Conservation (phyloP, 305 asterid species). For the Fraxinus angustifolia region DNA sequence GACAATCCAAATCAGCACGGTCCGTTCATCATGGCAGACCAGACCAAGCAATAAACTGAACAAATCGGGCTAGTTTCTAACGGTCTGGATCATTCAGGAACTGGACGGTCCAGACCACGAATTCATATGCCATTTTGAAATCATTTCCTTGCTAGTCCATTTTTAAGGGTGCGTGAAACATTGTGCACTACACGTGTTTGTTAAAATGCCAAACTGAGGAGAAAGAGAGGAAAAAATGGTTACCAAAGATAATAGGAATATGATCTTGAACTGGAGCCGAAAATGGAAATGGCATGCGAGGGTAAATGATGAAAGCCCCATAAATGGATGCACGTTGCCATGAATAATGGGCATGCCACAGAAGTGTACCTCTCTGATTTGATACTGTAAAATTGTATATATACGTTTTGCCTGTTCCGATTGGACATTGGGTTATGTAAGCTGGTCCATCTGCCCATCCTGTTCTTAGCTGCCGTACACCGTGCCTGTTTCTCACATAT, state of each 20-base stretch:
- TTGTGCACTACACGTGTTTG: neutral
- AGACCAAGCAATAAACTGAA: neutral
- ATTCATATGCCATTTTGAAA: neutral
- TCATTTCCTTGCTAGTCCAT: neutral
- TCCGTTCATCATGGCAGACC: neutral
- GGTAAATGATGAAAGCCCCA: slow-evolving; percentile 73
- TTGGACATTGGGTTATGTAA: slow-evolving; percentile 70
- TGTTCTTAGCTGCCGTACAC: slow-evolving; percentile 55
- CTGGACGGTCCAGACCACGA: neutral
- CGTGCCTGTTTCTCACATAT: slow-evolving; percentile 46
- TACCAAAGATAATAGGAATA: slow-evolving; percentile 59
- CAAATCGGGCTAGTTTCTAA: neutral
- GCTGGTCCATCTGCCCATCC: slow-evolving; percentile 95
- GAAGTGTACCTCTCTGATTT: slow-evolving; percentile 61
- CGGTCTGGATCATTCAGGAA: neutral
- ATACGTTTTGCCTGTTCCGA: slow-evolving; percentile 45
- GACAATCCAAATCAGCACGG: neutral
- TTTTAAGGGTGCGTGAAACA: neutral
- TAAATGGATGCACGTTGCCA: slow-evolving; percentile 80
- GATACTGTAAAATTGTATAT: slow-evolving; percentile 53
- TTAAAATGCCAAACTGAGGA: neutral
- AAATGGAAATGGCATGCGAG: slow-evolving; percentile 59
- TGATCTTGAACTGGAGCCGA: slow-evolving; percentile 27
- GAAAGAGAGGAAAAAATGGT: neutral
- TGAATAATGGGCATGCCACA: slow-evolving; percentile 81